These are phyloP conservation scores for Ogataea pini DNA, from an alignment of 805 yeast species.

Conservation along the genomic window DNA sequence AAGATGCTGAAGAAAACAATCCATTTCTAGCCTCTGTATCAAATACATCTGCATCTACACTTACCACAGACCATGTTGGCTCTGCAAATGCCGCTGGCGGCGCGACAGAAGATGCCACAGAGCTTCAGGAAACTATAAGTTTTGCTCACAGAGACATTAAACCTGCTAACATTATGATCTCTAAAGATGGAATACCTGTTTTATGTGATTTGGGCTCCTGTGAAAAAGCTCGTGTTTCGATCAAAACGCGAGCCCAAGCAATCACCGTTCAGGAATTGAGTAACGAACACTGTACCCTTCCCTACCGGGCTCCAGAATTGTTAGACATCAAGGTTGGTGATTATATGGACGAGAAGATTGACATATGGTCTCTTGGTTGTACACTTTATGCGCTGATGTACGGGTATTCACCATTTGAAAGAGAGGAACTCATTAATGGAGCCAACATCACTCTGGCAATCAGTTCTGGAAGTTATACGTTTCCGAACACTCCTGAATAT, in stretches of 20 bases:
- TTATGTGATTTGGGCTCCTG: slow-evolving; percentile 85
- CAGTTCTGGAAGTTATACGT: slow-evolving; percentile 58
- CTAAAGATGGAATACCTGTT: slow-evolving; percentile 73
- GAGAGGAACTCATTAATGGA: slow-evolving; percentile 77
- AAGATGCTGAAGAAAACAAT: slow-evolving; percentile 20
- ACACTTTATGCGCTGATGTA: slow-evolving; percentile 75
- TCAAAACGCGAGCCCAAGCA: slow-evolving; percentile 67
- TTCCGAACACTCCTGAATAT: slow-evolving; percentile 56
- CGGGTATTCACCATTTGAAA: slow-evolving; percentile 83
- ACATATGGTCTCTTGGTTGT: slow-evolving; percentile 93
- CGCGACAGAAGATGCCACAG: slow-evolving; percentile 42
- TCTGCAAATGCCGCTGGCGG: slow-evolving; percentile 7
- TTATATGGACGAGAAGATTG: slow-evolving; percentile 71
- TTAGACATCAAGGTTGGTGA: slow-evolving; percentile 71
- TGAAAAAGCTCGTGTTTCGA: slow-evolving; percentile 54
- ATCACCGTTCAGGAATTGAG: slow-evolving; percentile 76
- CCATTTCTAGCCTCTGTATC: slow-evolving; percentile 23
- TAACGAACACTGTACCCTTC: slow-evolving; percentile 80
- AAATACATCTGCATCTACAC: neutral
- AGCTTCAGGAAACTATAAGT: slow-evolving; percentile 57
- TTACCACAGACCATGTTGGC: neutral
- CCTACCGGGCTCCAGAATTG: slow-evolving; percentile 89
- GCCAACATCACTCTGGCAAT: slow-evolving; percentile 81
- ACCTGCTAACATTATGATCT: slow-evolving; percentile 85
- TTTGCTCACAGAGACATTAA: slow-evolving; percentile 87